Conservation (phyloP, 2,329 filamentous ascomycete genomes). For the Cladorrhinum sp. region DNA sequence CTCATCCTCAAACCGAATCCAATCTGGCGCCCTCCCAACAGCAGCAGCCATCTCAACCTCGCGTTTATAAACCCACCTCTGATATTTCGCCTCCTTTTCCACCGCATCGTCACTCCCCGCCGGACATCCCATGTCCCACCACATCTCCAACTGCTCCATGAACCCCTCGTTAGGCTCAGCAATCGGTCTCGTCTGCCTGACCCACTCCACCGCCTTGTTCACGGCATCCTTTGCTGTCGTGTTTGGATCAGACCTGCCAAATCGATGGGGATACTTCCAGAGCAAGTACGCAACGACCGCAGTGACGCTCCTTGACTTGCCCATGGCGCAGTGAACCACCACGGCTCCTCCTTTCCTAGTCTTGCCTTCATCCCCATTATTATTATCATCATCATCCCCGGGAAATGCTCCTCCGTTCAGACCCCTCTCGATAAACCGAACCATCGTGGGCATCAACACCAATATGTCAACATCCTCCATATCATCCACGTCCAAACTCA, state of each 20-base stretch:
- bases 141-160: slow-evolving; percentile 82
- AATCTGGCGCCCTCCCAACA: slow-evolving; percentile 74
- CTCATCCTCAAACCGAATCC: slow-evolving; percentile 80
- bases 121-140: slow-evolving; percentile 82
- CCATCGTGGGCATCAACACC: slow-evolving; percentile 72
- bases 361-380: neutral
- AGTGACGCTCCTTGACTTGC: slow-evolving; percentile 88
- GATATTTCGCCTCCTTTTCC: slow-evolving; percentile 71
- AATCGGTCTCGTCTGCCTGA: slow-evolving; percentile 69
- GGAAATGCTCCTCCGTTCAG: slow-evolving; percentile 46
- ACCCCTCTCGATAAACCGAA: slow-evolving; percentile 78
- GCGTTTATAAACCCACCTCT: slow-evolving; percentile 62
- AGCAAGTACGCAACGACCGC: slow-evolving; percentile 83
- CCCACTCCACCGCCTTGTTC: slow-evolving; percentile 60
- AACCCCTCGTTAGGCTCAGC: slow-evolving; percentile 91
- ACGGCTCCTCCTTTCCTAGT: slow-evolving; percentile 44
- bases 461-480: slow-evolving; percentile 85
- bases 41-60: slow-evolving; percentile 59
- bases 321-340: slow-evolving; percentile 79
- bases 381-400: too few species aligned
- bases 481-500: slow-evolving; percentile 84
- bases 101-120: slow-evolving; percentile 50
- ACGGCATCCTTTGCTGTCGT: slow-evolving; percentile 47
- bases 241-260: slow-evolving; percentile 47
- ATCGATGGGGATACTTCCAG: slow-evolving; percentile 57